Base-by-base conservation (phyloP, 2,329 filamentous ascomycete genomes). In the Stagonosporopsis cucurbitacearum region DNA sequence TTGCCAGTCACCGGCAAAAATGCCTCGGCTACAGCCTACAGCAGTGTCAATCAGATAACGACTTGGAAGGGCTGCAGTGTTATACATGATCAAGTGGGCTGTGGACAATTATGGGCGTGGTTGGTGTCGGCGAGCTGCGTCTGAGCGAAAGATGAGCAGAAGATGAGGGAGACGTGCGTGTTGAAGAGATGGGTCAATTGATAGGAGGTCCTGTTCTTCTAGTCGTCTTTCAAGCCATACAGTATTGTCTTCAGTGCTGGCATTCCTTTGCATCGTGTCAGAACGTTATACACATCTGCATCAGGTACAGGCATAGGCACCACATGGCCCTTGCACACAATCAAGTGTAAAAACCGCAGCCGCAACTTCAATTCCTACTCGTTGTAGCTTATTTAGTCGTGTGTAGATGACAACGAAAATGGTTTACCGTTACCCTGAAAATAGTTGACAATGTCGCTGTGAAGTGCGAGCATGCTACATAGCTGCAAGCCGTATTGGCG, bases 221-320 rank as follows among this genome's bases (percentile, higher is more conserved):
- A 68, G 50, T 36, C 66, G 57, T 32, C 62, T 56, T 22, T 44
- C 36, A 33, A 70, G 56, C 61, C 67, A 71, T 9, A 65, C n/a
- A n/a, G n/a, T n/a, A n/a, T n/a, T 23, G 23, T 62, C 37, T 50
- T 69, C 12, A 71, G 30, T 2, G 63, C 36, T 12, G 60, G 58
- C 12, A 71, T 32, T 2, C 67, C 64, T 50, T 71, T 63, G 39
- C 66, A 72, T 6, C 67, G 57, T 28, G 66, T 60, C 11, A 71
- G 22, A 12, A 70, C 63, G 2, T 69, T 66, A 36, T 62, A 56
- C 11, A 70, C 44, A 8, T 41, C 23, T 6, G 42, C 25, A 20
- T 69, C 57, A 11, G 62, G 54, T n/a, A 64, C 48, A n/a, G n/a
- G n/a, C n/a, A 23, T 53, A 63, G 7, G 32, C 9, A 15, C 25